Percentiles rank a stretch among this genome's conserved stretches.
These are phyloP conservation scores for slime mould (Dictyostelium discoideum) DNA, from an alignment of 78 protist species.

Conservation along the genomic window DNA sequence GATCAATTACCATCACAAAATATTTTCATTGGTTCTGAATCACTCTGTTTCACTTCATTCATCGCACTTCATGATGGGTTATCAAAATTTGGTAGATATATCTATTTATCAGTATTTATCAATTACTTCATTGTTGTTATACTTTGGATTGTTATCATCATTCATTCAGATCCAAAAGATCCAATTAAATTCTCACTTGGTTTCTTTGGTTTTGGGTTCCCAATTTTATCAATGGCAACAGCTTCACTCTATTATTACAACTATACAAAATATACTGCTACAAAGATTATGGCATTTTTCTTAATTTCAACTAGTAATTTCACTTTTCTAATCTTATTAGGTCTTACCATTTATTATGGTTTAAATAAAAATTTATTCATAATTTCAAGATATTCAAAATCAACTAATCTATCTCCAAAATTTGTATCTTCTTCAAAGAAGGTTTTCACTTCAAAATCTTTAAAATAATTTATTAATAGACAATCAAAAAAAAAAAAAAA, in stretches of 20 bases:
- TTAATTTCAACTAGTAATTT: not conserved
- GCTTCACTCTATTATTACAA: constrained; percentile 10
- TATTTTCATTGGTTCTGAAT: constrained; percentile 28
- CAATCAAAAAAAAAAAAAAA: no score
- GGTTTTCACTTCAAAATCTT: not conserved
- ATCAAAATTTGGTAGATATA: not conserved
- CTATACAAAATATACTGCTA: not conserved
- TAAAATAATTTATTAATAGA: no score
- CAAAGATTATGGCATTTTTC: not conserved
- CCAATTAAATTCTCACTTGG: not conserved
- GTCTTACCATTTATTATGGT: constrained; percentile 5
- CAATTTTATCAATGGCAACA: not conserved
- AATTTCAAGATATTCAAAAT: not conserved
- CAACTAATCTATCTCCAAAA: not conserved
- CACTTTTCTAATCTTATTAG: not conserved
- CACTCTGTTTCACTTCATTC: not conserved
- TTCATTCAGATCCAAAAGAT: not conserved
- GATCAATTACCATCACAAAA: constrained; percentile 41
- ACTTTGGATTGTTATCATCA: not conserved
- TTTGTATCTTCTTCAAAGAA: not conserved
- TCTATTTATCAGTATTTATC: not conserved
- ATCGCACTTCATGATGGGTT: not conserved
- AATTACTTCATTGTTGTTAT: not conserved
- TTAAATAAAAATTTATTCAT: constrained; percentile 16
- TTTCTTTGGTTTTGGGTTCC: constrained; percentile 39